Evolutionary conservation across 2,329 filamentous ascomycete genomes (phyloP).

Genomic region (Diaporthe citriasiana): DNA sequence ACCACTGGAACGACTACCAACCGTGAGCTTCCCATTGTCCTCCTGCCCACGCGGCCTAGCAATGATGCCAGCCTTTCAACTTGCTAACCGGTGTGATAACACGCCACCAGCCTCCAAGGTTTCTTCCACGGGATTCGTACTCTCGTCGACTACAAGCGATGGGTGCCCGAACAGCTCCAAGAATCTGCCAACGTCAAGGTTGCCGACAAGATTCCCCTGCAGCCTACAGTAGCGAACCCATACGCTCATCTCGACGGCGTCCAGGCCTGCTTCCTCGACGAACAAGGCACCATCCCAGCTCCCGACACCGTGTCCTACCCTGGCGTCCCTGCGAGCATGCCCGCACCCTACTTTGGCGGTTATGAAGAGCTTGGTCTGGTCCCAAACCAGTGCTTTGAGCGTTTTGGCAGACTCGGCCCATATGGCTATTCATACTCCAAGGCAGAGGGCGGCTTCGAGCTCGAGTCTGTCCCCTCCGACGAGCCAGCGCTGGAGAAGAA

Average conservation of each 20-base stretch:
- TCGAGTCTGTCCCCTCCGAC: slow-evolving; percentile 73
- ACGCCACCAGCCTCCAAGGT: slow-evolving; percentile 33
- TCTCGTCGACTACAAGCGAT: slow-evolving; percentile 41
- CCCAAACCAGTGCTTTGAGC: slow-evolving; percentile 75
- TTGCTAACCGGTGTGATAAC: slow-evolving; percentile 6
- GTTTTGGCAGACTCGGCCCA: slow-evolving; percentile 78
- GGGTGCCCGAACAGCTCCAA: slow-evolving; percentile 41
- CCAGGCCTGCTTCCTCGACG: slow-evolving; percentile 63
- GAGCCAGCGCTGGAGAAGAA: slow-evolving; percentile 66
- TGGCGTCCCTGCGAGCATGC: slow-evolving; percentile 73
- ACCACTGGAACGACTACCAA: slow-evolving; percentile 41
- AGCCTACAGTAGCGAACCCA: slow-evolving; percentile 35
- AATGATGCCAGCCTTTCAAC: neutral
- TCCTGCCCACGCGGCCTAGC: neutral
- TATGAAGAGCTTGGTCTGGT: slow-evolving; percentile 73
- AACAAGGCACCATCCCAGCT: slow-evolving; percentile 60
- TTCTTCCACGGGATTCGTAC: slow-evolving; percentile 42
- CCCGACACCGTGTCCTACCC: slow-evolving; percentile 69
- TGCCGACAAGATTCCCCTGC: slow-evolving; percentile 34
- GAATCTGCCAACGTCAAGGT: slow-evolving; percentile 38
- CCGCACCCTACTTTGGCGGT: slow-evolving; percentile 73
- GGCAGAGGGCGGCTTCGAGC: slow-evolving; percentile 72
- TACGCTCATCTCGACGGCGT: slow-evolving; percentile 43
- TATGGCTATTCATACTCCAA: slow-evolving; percentile 75
- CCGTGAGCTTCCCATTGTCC: slow-evolving; percentile 20